These are phyloP conservation scores for Leishmania major DNA, from an alignment of 208 protist species.

Conservation along the genomic window DNA sequence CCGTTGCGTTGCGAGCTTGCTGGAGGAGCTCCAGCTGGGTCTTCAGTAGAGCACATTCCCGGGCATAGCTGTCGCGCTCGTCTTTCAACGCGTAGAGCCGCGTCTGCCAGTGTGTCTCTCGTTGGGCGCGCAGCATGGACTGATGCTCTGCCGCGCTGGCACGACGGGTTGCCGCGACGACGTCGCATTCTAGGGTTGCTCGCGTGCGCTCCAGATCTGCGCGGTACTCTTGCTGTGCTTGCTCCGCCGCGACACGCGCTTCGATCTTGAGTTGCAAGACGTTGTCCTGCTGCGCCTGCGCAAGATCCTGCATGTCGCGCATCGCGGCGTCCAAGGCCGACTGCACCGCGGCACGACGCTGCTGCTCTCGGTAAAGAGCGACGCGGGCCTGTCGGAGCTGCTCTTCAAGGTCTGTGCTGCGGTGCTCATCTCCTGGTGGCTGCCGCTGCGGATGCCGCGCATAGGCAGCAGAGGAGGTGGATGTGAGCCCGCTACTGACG, in stretches of 20 bases:
- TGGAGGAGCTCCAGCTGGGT: slow-evolving; percentile 12
- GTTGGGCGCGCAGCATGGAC: not conserved
- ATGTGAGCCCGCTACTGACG: not conserved
- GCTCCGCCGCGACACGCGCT: not conserved
- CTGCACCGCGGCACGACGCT: not conserved
- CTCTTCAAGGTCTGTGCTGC: not conserved
- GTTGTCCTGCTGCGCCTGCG: not conserved
- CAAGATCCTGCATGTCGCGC: not conserved
- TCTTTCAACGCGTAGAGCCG: not conserved
- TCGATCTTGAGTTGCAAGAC: not conserved
- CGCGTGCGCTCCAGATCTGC: not conserved
- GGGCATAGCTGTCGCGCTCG: slow-evolving; percentile 11
- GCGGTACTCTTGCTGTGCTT: not conserved
- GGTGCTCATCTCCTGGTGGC: not conserved
- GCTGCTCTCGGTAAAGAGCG: not conserved
- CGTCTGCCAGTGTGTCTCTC: slow-evolving; percentile 11
- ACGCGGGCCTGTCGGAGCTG: not conserved
- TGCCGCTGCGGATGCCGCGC: not conserved
- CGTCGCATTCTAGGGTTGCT: not conserved
- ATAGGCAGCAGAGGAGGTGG: not conserved
- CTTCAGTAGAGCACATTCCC: slow-evolving; percentile 15
- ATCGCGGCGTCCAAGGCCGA: not conserved
- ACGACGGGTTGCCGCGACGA: slow-evolving; percentile 10
- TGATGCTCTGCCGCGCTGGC: slow-evolving; percentile 22
- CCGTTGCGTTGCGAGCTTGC: not conserved